Conservation (phyloP, 371 early-diverging fungal genomes). For the Mortierella sp. region DNA sequence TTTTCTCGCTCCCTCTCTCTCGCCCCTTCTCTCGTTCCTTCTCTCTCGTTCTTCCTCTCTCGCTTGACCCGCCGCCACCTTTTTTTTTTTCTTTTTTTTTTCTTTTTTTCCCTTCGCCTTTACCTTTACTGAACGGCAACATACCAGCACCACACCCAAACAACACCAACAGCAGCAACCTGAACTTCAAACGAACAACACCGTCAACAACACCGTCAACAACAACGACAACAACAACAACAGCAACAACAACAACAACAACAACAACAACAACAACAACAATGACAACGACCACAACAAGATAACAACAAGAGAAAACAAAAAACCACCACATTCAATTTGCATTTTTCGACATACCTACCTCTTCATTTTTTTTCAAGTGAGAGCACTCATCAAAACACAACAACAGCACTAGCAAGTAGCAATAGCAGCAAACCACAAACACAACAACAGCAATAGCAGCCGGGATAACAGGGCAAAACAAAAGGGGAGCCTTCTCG, state of each 20-base stretch:
- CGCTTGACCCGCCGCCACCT: conserved; percentile 6
- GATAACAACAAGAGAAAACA: no score
- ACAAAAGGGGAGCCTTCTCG: neutral
- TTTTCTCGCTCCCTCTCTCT: no score
- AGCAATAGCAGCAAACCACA: neutral
- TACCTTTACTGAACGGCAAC: neutral
- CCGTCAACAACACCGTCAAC: neutral
- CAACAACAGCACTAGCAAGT: neutral
- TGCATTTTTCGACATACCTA: neutral
- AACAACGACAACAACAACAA: neutral
- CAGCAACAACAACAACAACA: no score
- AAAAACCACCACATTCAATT: conserved; percentile 12
- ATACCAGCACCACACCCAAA: neutral
- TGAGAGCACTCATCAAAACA: conserved; percentile 1
- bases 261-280: neutral
- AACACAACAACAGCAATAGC: neutral
- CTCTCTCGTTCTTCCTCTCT: neutral
- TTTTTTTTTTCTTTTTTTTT: neutral
- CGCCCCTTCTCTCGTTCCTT: neutral
- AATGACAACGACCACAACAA: neutral
- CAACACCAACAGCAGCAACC: neutral
- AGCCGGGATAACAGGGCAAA: neutral
- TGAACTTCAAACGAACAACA: neutral
- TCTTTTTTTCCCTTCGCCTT: neutral
- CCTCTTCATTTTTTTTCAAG: neutral